Percentiles rank a stretch among this genome's conserved stretches.
phyloP scores from a whole-genome alignment of 139 green algal species.

The Gonium pectorale region DNA sequence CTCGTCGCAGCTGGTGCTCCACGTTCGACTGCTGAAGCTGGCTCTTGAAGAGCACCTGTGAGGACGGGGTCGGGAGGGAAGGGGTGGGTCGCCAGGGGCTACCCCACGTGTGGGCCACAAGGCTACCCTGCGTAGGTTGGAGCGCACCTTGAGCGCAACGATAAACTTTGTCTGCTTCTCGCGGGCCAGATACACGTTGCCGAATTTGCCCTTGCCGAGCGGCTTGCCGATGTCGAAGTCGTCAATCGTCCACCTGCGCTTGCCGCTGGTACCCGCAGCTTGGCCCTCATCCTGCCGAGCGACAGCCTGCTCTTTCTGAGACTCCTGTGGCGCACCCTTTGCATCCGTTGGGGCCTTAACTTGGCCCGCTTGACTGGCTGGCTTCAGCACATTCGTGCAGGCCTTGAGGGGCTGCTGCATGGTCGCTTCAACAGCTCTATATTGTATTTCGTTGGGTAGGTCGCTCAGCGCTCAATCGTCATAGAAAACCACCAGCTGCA shows the following conservation, averaged over 20 bases:
- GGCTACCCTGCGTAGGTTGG: background rate
- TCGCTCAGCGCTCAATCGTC: too few species aligned
- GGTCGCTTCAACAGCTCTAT: too few species aligned
- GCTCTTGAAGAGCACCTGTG: conserved; percentile 95
- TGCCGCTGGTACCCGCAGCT: conserved; percentile 10
- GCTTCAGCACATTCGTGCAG: background rate
- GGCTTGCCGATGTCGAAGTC: conserved; percentile 99
- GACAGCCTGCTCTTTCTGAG: background rate
- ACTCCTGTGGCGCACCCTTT: background rate
- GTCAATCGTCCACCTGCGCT: conserved; percentile 80
- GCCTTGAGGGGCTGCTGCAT: conserved; percentile 12
- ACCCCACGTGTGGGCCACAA: too few species aligned
- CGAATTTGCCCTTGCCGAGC: conserved; percentile 97
- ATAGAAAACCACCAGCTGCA: too few species aligned
- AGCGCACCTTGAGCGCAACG: conserved; percentile 94
- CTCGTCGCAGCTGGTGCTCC: conserved; percentile 97
- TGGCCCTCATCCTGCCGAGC: conserved; percentile 2
- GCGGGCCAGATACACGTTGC: conserved; percentile 98
- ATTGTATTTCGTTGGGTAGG: too few species aligned
- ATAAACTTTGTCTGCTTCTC: conserved; percentile 94
- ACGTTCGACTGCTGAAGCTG: conserved; percentile 96
- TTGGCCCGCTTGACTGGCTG: background rate
- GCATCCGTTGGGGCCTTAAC: background rate
- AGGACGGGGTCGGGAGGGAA: background rate
- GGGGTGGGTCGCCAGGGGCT: too few species aligned